Percentiles rank a stretch among this genome's conserved stretches.
Evolutionary conservation across 2,329 filamentous ascomycete genomes (phyloP).

Genomic region (Macrophomina tecta): DNA sequence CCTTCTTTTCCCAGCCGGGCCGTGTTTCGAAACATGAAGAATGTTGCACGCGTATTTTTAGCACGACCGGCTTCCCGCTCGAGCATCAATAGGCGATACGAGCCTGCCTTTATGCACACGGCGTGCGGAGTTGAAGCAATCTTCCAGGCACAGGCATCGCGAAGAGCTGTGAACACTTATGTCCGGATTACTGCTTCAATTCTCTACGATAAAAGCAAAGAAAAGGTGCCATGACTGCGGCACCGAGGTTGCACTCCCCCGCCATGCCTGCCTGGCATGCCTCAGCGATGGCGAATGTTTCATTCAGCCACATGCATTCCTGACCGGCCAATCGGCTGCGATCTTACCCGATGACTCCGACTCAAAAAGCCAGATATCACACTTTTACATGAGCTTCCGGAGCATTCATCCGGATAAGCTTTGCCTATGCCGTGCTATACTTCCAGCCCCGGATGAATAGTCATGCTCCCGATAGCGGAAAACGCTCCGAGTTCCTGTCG

Average conservation of each 20-base stretch:
- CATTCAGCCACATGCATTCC: conserved; percentile 16
- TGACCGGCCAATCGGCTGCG: background rate
- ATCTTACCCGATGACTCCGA: background rate
- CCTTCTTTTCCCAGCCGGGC: conserved; percentile 10
- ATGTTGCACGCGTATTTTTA: conserved; percentile 19
- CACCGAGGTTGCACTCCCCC: too few relatives aligned
- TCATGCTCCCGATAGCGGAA: background rate
- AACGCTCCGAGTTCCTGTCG: background rate
- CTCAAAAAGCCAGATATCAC: background rate
- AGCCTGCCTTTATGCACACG: too few relatives aligned
- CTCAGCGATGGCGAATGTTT: conserved; percentile 8
- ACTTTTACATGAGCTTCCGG: conserved; percentile 1
- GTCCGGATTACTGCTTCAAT: too few relatives aligned
- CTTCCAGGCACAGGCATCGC: too few relatives aligned
- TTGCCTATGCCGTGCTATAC: background rate
- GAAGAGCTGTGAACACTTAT: too few relatives aligned
- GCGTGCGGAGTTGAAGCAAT: too few relatives aligned
- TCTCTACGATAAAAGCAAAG: too few relatives aligned
- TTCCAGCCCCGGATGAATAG: background rate
- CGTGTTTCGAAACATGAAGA: conserved; percentile 19
- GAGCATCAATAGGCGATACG: background rate
- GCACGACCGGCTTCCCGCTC: background rate
- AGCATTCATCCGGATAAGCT: background rate
- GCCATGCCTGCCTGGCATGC: background rate
- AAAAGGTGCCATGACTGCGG: too few relatives aligned